phyloP scores from a whole-genome alignment of 1,284 basidiomycete genomes.

The Tilletia walkeri region DNA sequence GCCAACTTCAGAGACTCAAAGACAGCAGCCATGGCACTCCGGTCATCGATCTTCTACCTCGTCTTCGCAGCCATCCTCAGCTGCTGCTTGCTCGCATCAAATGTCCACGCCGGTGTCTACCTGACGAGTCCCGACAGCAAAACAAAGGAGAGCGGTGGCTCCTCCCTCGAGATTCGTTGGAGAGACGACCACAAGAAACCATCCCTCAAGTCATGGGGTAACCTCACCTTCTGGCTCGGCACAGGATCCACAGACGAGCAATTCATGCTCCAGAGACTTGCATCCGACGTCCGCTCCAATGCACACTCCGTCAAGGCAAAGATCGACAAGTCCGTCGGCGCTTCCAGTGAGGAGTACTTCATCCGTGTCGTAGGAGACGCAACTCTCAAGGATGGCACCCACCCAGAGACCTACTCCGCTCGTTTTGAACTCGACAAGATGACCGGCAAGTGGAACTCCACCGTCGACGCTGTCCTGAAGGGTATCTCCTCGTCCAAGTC shows the following conservation, averaged over 20 bases:
- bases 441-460: slow-evolving; percentile 14
- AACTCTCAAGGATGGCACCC: not conserved
- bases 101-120: not conserved
- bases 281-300: not conserved
- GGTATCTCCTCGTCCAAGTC: not conserved
- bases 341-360: not conserved
- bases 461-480: not conserved
- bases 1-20: too few relatives aligned
- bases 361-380: not conserved
- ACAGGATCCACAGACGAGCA: not conserved
- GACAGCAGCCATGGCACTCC: too few relatives aligned
- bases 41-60: not conserved
- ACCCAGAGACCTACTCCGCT: slow-evolving; percentile 6
- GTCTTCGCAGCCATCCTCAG: not conserved
- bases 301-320: slow-evolving; percentile 5
- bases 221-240: slow-evolving; percentile 13
- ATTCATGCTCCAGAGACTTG: slow-evolving; percentile 13
- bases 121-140: slow-evolving; percentile 5
- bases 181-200: slow-evolving; percentile 15
- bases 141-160: slow-evolving; percentile 1
- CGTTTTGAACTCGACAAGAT: slow-evolving; percentile 11
- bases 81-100: not conserved
- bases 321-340: not conserved
- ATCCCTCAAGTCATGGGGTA: not conserved
- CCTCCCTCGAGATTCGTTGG: not conserved